These are phyloP conservation scores for Chlamydomonas schloesseri DNA, from an alignment of 139 green algal genomes.

Conservation along the genomic window DNA sequence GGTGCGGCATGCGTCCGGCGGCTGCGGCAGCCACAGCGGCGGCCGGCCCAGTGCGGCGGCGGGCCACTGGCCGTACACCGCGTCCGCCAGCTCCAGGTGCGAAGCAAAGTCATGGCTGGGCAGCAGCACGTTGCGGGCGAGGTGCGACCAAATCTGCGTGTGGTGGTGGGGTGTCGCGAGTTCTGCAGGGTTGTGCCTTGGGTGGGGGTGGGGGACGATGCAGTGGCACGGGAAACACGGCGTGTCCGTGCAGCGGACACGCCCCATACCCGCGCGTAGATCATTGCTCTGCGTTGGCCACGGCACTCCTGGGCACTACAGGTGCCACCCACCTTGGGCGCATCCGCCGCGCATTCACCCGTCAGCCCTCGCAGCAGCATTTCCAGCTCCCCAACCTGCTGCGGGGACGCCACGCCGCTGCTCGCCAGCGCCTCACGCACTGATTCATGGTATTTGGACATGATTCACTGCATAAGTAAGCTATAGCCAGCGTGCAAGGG, in stretches of 20 bases:
- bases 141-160: slow-evolving; percentile 53
- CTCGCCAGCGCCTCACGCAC: neutral
- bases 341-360: slow-evolving; percentile 14
- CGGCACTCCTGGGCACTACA: too few relatives aligned
- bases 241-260: too few relatives aligned
- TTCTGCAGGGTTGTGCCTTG: neutral
- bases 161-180: too few relatives aligned
- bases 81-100: slow-evolving; percentile 64
- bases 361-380: neutral
- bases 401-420: neutral
- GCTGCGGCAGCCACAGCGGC: slow-evolving; percentile 73
- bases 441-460: neutral
- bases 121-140: slow-evolving; percentile 60
- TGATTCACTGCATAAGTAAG: too few relatives aligned
- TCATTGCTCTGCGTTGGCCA: too few relatives aligned
- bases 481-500: too few relatives aligned
- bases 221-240: too few relatives aligned
- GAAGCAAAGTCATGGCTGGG: slow-evolving; percentile 68
- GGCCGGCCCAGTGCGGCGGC: slow-evolving; percentile 57
- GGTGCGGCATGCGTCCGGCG: slow-evolving; percentile 42
- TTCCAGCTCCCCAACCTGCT: neutral
- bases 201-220: neutral
- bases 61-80: slow-evolving; percentile 65
- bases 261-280: too few relatives aligned
- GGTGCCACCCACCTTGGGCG: neutral